Percentiles rank a stretch among this genome's conserved stretches.
Evolutionary conservation across 2,329 filamentous ascomycete genomes (phyloP).

Genomic region (Venturia oleaginea): DNA sequence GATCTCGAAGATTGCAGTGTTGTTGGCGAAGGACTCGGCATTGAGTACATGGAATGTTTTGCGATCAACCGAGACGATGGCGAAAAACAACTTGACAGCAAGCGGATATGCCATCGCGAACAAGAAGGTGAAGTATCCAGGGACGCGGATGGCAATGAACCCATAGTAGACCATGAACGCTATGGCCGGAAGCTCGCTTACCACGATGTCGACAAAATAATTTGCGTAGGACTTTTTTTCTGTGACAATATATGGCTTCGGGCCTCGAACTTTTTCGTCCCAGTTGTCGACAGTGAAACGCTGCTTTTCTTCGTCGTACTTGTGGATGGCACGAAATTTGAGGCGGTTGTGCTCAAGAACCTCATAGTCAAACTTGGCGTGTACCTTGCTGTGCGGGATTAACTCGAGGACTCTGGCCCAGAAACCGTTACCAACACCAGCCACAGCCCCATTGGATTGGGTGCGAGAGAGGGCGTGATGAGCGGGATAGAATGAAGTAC

Average conservation of each 20-base stretch:
- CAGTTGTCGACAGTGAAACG: not conserved
- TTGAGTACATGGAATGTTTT: slow-evolving; percentile 4
- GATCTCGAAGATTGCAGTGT: not conserved
- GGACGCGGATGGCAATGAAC: not conserved
- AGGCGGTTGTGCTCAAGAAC: not conserved
- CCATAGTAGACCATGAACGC: not conserved
- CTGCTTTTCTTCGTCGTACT: not conserved
- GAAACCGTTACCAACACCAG: not conserved
- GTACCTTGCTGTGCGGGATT: not conserved
- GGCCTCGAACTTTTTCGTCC: not conserved
- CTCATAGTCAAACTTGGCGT: not conserved
- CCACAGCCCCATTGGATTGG: not conserved
- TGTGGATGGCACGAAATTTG: not conserved
- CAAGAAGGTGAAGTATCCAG: not conserved
- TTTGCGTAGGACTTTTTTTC: not conserved
- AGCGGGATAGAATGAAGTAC: not conserved
- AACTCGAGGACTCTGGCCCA: not conserved
- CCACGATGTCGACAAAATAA: not conserved
- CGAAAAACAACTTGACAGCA: not conserved
- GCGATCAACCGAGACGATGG: not conserved
- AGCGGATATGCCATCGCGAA: not conserved
- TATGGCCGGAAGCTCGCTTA: not conserved
- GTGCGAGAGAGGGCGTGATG: not conserved
- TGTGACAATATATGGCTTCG: not conserved
- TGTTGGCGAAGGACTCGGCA: not conserved